Evolutionary conservation across 1,139 yeast genomes (phyloP), one percentile per base, ranked within the genome.

Genomic region (Candida dubliniensis): DNA sequence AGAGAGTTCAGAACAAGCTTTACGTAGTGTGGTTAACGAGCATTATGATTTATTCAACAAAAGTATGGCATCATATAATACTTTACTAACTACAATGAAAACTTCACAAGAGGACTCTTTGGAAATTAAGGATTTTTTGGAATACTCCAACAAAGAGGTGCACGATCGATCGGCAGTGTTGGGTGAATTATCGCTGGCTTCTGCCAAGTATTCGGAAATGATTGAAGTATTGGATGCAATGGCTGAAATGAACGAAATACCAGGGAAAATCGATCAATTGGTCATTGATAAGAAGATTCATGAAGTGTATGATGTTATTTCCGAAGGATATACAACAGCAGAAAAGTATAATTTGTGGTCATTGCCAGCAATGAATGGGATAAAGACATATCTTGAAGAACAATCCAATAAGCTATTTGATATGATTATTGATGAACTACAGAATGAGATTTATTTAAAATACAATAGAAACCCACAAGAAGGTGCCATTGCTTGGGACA

Each of bases 11-110:
- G 80, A 81, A 27, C 61, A 63, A 27, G 79, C 83, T 14, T 69
- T 91, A 40, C 77, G 85, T 49, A 66, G 69, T 30, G 90, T 91
- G 4, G 97, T 90, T 23, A 84, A 83, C 53, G 87, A 87, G 45
- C 85, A 91, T 59, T 87, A 86, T 61, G 95, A 88, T 60, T 82
- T 88, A 2, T 91, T 91, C 67, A 90, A 88, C 60, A 83, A 82
- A 51, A 82, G 90, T 48, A 80, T 88, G 43, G 95, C 95, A 1
- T 82, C 90, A 0, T 88, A 86, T 58, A 81, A 87, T 44, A 67
- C 76, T 27, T 74, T 84, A 2, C 76, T 84, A 8, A 72, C 77
- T 38, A 69, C 82, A 1, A 68, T 87, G 26, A 65, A 76, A 18
- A 74, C 79, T 30, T 79, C 88, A 4, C 87, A 84, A 53, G 61